Evolutionary conservation across 2,329 filamentous ascomycete genomes (phyloP).

Genomic region (Cladosporium sp.): DNA sequence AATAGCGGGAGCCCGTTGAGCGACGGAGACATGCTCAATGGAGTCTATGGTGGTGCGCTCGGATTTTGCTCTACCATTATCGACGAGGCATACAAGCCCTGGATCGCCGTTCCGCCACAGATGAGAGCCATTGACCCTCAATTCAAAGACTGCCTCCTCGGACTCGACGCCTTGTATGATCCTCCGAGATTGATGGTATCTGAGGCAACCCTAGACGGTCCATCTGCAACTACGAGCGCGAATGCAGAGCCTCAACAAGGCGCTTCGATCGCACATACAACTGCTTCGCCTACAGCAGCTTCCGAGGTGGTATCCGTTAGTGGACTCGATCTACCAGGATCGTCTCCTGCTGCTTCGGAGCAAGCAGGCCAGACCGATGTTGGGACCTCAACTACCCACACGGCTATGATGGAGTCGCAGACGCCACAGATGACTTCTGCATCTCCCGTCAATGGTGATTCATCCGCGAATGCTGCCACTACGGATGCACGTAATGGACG

Average conservation of each 20-base stretch:
- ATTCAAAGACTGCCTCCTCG: constrained; percentile 13
- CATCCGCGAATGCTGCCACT: not conserved
- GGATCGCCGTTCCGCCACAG: constrained; percentile 17
- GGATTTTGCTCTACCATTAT: constrained; percentile 8
- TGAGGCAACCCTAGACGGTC: not conserved
- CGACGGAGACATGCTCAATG: constrained; percentile 7
- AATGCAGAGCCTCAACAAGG: not conserved
- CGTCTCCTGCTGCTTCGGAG: not conserved
- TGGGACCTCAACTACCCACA: not conserved
- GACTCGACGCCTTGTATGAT: constrained; percentile 16
- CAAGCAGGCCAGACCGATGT: not conserved
- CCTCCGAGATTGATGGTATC: constrained; percentile 13
- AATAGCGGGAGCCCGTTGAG: not conserved
- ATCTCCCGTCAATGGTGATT: not conserved
- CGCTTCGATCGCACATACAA: not conserved
- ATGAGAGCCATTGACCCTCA: constrained; percentile 16
- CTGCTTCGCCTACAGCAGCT: not conserved
- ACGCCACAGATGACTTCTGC: not conserved
- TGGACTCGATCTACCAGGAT: not conserved
- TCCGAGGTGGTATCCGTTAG: not conserved
- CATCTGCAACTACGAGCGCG: not conserved
- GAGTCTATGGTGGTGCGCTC: not conserved
- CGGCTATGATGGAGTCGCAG: not conserved
- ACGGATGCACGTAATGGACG: not conserved
- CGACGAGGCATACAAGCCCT: constrained; percentile 14